Evolutionary conservation across 2,329 filamentous ascomycete species (phyloP), one percentile per base, ranked within the genome.

Genomic region (Aspergillus carbonarius): DNA sequence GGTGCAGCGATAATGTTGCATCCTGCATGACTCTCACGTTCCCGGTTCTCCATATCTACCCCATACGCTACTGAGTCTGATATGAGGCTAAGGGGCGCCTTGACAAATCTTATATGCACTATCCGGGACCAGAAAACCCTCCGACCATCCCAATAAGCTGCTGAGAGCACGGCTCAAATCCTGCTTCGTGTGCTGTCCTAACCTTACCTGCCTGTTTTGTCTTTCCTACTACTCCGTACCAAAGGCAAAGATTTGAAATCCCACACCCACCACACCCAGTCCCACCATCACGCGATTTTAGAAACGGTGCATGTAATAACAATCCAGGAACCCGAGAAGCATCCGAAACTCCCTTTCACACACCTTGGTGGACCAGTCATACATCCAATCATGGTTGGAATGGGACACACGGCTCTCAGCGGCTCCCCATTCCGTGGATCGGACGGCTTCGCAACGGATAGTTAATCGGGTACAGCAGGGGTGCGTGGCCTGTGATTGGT

Each of bases 21-120:
- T 30, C 23, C 13, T 40, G 40, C 39, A 44, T 54, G 51, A 40
- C 51, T 42, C 27, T 34, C 51, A 13, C 18, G 18, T 23, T 51
- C 49, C 39, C 51, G 37, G 18, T 23, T 51, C 34, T 51, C 51
- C 51, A 44, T 48, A 42, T 42, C 39, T 54, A 53, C 50, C 50
- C 50, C 50, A 42, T 53, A 53, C 32, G 39, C 51, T 54, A 54
- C 51, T 44, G 51, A 37, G 23, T 27, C 17, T 51, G 49, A 35
- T 25, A 37, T 37, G 49, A 37, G 49, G 34, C 44, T 48, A 48
- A 39, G 25, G 25, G 37, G 34, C 27, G 37, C 37, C 51, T 42
- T 54, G 51, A 54, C 51, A 54, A 54, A 54, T 54, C 20, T 20
- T 23, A 17, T 10, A 44, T 34, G 35, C 25, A n/a, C 34, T 27